Evolutionary conservation across 169 alveolate genomes (phyloP).

Genomic region (Babesia caballi): DNA sequence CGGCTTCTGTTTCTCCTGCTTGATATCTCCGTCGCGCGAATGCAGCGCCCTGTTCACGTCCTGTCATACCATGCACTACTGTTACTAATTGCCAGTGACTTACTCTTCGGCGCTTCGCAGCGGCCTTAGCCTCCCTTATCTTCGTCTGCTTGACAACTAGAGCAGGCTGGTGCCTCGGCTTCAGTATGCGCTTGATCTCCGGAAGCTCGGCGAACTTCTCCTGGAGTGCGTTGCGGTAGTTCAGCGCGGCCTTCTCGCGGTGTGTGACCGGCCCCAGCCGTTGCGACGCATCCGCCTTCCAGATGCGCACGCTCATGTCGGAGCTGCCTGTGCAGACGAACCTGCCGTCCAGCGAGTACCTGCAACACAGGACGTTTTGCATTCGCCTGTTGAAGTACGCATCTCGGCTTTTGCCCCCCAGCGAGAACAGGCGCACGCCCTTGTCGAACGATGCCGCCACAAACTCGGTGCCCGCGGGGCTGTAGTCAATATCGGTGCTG

Average conservation of each 20-base stretch:
- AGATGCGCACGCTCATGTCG: slow-evolving; percentile 94
- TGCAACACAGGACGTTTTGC: slow-evolving; percentile 89
- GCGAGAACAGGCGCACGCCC: slow-evolving; percentile 92
- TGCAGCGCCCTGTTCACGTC: slow-evolving; percentile 60
- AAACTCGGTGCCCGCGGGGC: slow-evolving; percentile 96
- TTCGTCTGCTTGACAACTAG: slow-evolving; percentile 73
- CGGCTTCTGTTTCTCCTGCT: slow-evolving; percentile 56
- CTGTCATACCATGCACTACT: slow-evolving; percentile 8
- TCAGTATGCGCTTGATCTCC: slow-evolving; percentile 83
- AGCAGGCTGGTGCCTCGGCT: slow-evolving; percentile 86
- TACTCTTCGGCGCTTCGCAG: slow-evolving; percentile 61
- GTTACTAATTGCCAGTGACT: background rate
- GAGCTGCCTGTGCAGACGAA: slow-evolving; percentile 94
- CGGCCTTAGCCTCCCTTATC: slow-evolving; percentile 58
- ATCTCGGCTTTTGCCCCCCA: slow-evolving; percentile 91
- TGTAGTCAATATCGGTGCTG: slow-evolving; percentile 89
- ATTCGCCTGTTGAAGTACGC: slow-evolving; percentile 95
- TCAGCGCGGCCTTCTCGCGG: slow-evolving; percentile 82
- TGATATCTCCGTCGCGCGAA: slow-evolving; percentile 20
- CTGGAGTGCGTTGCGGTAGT: slow-evolving; percentile 79
- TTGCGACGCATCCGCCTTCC: slow-evolving; percentile 88
- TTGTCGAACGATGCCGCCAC: slow-evolving; percentile 96
- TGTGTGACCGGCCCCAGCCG: slow-evolving; percentile 68
- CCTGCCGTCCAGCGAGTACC: slow-evolving; percentile 91
- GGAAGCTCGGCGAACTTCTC: slow-evolving; percentile 79